Conservation (phyloP, 192 early-diverging fungal species). For the Coemansia sp. region DNA sequence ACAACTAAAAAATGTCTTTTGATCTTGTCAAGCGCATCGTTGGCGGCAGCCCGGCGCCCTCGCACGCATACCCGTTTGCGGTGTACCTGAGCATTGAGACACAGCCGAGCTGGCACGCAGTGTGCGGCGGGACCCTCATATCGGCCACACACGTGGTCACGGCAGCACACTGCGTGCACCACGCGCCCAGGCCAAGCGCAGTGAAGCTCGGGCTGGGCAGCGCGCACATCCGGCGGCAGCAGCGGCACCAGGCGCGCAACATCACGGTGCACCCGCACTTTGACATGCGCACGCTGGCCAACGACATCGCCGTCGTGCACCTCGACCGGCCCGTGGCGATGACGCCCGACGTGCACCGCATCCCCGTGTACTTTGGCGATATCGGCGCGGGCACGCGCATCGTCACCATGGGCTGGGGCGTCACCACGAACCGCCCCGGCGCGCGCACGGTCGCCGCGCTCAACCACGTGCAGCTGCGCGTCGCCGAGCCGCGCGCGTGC, state of each 20-base stretch:
- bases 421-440: constrained; percentile 19
- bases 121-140: constrained; percentile 49
- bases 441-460: constrained; percentile 21
- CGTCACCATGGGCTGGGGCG: constrained; percentile 51
- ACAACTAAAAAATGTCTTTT: no score
- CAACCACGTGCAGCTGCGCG: constrained; percentile 30
- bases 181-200: constrained; percentile 3
- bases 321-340: background rate
- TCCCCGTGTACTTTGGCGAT: constrained; percentile 31
- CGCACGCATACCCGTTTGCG: constrained; percentile 42
- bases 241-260: background rate
- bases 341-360: constrained; percentile 10
- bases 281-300: constrained; percentile 27
- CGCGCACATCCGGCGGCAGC: constrained; percentile 14
- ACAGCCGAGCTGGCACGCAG: constrained; percentile 37
- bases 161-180: constrained; percentile 48
- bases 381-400: constrained; percentile 14
- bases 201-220: constrained; percentile 28
- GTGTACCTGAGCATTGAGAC: constrained; percentile 42
- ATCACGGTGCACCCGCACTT: constrained; percentile 20
- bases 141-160: constrained; percentile 40
- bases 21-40: constrained; percentile 46
- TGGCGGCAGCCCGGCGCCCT: constrained; percentile 23
- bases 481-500: constrained; percentile 15
- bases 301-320: constrained; percentile 51